These are phyloP conservation scores for Tubosaeta brunneosetosa DNA, from an alignment of 768 basidiomycete genomes.

Conservation along the genomic window DNA sequence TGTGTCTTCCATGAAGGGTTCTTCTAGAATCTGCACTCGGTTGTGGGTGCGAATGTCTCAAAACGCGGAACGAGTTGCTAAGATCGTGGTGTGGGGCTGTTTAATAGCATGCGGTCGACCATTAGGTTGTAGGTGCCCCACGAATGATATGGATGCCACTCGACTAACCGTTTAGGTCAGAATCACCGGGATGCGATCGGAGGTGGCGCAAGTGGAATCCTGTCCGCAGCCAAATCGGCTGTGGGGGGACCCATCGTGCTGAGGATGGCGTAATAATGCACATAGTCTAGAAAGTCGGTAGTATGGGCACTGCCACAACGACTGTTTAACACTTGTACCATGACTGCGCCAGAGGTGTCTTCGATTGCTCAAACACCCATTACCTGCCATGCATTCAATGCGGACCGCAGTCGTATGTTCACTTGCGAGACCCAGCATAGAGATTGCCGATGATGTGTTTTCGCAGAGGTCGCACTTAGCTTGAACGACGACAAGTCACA, in stretches of 20 bases:
- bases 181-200: background rate
- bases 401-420: conserved; percentile 76
- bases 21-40: background rate
- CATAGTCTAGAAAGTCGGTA: background rate
- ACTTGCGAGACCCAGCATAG: background rate
- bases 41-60: background rate
- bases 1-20: background rate
- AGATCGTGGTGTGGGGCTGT: background rate
- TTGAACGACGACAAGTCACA: conserved; percentile 87
- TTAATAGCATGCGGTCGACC: too few relatives aligned
- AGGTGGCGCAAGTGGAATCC: background rate
- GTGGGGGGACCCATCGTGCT: too few relatives aligned
- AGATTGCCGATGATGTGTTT: conserved; percentile 5
- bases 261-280: background rate
- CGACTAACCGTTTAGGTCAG: background rate
- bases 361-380: conserved; percentile 79
- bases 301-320: background rate
- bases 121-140: background rate
- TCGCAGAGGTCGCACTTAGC: conserved; percentile 82
- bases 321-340: conserved; percentile 17
- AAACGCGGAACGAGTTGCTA: background rate
- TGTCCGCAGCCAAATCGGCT: background rate
- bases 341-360: conserved; percentile 75
- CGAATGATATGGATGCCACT: background rate
- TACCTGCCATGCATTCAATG: conserved; percentile 87